Base-by-base conservation (phyloP, 1,139 yeast genomes). In the Meyerozyma elateridarum region DNA sequence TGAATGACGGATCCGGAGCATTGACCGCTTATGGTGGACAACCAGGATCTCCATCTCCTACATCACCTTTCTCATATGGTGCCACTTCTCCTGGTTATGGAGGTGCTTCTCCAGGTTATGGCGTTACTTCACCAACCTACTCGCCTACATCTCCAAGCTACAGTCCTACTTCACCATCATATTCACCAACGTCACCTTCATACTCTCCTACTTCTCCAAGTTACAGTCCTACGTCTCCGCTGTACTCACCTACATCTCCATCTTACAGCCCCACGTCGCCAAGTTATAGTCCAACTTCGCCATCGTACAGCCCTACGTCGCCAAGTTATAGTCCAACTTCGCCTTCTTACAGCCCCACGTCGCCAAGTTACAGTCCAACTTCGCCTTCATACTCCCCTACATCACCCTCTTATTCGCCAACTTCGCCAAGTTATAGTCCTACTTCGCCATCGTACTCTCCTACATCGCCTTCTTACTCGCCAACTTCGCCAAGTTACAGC, bases 11-110 rank as follows among this genome's bases (percentile, higher is more conserved):
- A 31, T 66, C 79, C 31, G 98, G 98, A 42, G 96, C 96, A 3
- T 83, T 89, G 51, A 87, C 97, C 6, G 94, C 89, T 40, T 91
- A 91, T 53, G 74, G 73, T 39, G 95, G 94, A 38, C 79, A 76
- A 39, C 81, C 83, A 24, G 64, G 76, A 1, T 59, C 71, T 26
- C 59, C 70, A 19, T 60, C 72, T 19, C 70, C 74, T n/a, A 66
- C 79, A 5, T 78, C 85, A 3, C 79, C 80, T 45, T 73, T 71
- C 48, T 56, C 66, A 36, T 71, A 55, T 46, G 59, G 58, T 19
- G 51, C 56, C 4, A 38, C 54, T 11, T 66, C 67, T 18, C 75
- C 76, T 15, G 44, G 58, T 2, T 79, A 78, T 51, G 60, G 73
- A 1, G 85, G 84, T 30, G 78, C 87, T 0, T 70, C 78, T 0